A percentile compares a stretch with the other conserved stretches of the same genome.
These are phyloP conservation scores for Zea mays DNA, from an alignment of 176 grass and related monocot species.

Conservation along the genomic window Zm-B73-REFERENCE-NAM-5.0 NC_050104.1:152053501-152054000, in stretches of 20 bases:
- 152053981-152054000: background rate
- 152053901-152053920: background rate
- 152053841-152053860: background rate
- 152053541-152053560: background rate
- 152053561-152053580: slow-evolving; percentile 5
- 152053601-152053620: slow-evolving; percentile 20
- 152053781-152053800: slow-evolving; percentile 11
- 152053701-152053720: background rate
- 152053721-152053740: background rate
- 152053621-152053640: background rate
- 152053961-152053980: background rate
- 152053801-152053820: slow-evolving; percentile 3
- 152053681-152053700: background rate
- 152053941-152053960: background rate
- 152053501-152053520: slow-evolving; percentile 6
- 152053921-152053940: background rate
- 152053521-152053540: background rate
- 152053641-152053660: background rate
- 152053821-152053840: background rate
- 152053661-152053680: background rate
- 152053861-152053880: background rate
- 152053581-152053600: background rate
- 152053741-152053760: background rate
- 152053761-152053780: background rate
- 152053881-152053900: background rate